These are phyloP conservation scores for Cantharellus cinnabarinus DNA, from an alignment of 768 basidiomycete genomes.

Conservation along the genomic window DNA sequence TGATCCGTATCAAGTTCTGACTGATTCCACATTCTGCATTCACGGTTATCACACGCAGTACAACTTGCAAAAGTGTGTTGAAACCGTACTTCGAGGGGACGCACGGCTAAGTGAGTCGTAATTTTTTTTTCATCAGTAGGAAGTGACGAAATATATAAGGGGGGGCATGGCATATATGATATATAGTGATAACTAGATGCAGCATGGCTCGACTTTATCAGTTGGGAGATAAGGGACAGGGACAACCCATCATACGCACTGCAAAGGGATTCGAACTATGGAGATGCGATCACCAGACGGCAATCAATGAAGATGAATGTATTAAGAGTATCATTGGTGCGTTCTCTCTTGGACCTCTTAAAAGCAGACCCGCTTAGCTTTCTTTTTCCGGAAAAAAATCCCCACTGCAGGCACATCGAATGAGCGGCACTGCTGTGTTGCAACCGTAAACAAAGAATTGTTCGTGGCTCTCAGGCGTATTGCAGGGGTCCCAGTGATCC, in stretches of 20 bases:
- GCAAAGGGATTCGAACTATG: slow-evolving; percentile 86
- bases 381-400: background rate
- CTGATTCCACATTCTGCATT: slow-evolving; percentile 72
- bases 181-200: slow-evolving; percentile 93
- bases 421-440: slow-evolving; percentile 81
- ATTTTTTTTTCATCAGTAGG: background rate
- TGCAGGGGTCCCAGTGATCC: slow-evolving; percentile 75
- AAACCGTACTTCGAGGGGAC: slow-evolving; percentile 61
- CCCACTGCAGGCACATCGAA: slow-evolving; percentile 47
- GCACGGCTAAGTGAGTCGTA: slow-evolving; percentile 70
- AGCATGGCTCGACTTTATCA: slow-evolving; percentile 88
- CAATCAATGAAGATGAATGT: slow-evolving; percentile 74
- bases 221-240: slow-evolving; percentile 33
- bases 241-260: slow-evolving; percentile 63
- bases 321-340: slow-evolving; percentile 60
- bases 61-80: slow-evolving; percentile 57
- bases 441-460: slow-evolving; percentile 59
- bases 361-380: background rate
- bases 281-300: slow-evolving; percentile 84
- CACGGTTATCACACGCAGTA: slow-evolving; percentile 44
- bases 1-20: slow-evolving; percentile 85
- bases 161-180: slow-evolving; percentile 1
- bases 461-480: slow-evolving; percentile 47
- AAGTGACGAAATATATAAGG: background rate
- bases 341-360: slow-evolving; percentile 10